Evolutionary conservation across 768 basidiomycete species (phyloP), one percentile per base, ranked within the genome.

Genomic region (Lactarius deliciosus): DNA sequence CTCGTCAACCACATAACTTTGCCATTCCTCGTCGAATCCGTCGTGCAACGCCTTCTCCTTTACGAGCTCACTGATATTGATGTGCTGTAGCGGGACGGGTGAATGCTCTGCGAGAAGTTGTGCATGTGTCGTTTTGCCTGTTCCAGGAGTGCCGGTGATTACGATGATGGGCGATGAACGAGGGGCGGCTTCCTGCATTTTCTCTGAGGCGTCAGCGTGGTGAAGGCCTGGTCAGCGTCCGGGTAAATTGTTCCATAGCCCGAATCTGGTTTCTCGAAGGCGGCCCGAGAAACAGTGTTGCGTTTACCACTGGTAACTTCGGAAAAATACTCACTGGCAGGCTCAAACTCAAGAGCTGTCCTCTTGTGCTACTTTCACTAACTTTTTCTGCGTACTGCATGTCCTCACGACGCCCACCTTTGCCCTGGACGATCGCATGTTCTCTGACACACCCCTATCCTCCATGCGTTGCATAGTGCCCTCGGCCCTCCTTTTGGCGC

Each of bases 81-180:
- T 82, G 74, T 97, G 91, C 72, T 78, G 80, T 64, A 97, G 78
- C 0, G 88, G 86, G 1, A 89, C 71, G 5, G 86, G 85, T 0
- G 91, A 89, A 65, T 91, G 85, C 47, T 86, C 82, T 25, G 81
- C 85, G 55, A 98, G 85, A n/a, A 94, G 80, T 65, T 91, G 85
- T 1, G 95, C 92, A 77, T 94, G 94, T 0, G 94, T 95, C 3
- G 96, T 91, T 76, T 99, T 99, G 63, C 94, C 96, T 41, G 94
- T 96, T n/a, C 94, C 94, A 13, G 94, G 93, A 18, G 94, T 95
- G 67, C 93, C 94, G 53, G 94, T 96, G 72, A 96, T 86, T 71
- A 96, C 75, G 73, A 96, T 91, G 59, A 88, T 83, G 55, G 92
- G 92, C 30, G 76, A 79, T 68, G 76, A 77, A 43, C 70, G 68